These are phyloP conservation scores for Sclerotinia minor DNA, from an alignment of 2,329 filamentous ascomycete genomes.

Conservation along the genomic window DNA sequence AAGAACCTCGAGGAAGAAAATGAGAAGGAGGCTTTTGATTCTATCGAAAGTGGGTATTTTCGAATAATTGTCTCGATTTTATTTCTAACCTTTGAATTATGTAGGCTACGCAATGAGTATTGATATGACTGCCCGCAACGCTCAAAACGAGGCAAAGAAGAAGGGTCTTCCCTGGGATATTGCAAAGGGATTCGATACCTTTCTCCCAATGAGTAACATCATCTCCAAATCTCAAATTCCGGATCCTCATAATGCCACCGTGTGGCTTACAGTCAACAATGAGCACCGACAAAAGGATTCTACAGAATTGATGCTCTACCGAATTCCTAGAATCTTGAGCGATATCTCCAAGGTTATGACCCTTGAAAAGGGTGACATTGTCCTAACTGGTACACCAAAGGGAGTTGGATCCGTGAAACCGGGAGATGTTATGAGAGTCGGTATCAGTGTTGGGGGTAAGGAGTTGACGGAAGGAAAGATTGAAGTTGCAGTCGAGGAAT, in stretches of 20 bases:
- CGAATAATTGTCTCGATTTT: not conserved
- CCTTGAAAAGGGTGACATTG: constrained; percentile 84
- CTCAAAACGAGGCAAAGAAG: constrained; percentile 94
- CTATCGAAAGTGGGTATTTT: constrained; percentile 67
- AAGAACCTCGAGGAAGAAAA: constrained; percentile 75
- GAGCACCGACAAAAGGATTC: constrained; percentile 78
- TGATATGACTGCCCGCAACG: constrained; percentile 95
- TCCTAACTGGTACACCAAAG: constrained; percentile 96
- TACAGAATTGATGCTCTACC: constrained; percentile 92
- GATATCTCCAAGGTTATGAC: constrained; percentile 97
- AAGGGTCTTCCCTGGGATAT: constrained; percentile 96
- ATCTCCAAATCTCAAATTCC: constrained; percentile 79
- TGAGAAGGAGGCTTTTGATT: constrained; percentile 71
- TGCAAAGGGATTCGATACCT: constrained; percentile 97
- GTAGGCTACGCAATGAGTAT: constrained; percentile 85
- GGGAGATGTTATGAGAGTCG: constrained; percentile 85
- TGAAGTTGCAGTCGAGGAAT: constrained; percentile 80
- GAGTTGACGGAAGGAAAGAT: constrained; percentile 83
- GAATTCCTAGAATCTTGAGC: constrained; percentile 80
- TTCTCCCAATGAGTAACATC: constrained; percentile 79
- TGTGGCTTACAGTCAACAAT: constrained; percentile 83
- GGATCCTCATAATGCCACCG: constrained; percentile 83
- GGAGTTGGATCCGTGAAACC: constrained; percentile 84
- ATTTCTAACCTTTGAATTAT: constrained; percentile 27
- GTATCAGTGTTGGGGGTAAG: constrained; percentile 75